phyloP scores from a whole-genome alignment of 257 asterid species.

The Nicotiana benthamiana region DNA sequence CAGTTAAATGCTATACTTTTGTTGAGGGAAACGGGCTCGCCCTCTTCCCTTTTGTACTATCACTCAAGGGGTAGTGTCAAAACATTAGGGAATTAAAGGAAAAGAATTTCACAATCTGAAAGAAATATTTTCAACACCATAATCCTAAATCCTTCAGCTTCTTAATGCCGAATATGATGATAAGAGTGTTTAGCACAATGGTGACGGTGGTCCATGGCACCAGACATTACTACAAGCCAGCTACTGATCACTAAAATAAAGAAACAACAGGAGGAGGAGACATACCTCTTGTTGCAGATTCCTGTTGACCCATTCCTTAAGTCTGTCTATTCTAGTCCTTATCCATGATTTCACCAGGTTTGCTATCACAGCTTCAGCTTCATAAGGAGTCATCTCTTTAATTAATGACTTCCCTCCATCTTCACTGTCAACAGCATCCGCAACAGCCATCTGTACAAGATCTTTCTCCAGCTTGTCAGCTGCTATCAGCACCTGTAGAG shows the following conservation, averaged over 20 bases:
- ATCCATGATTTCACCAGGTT: constrained; percentile 79
- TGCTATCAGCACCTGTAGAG: constrained; percentile 79
- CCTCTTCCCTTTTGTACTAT: background rate
- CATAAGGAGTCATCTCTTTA: constrained; percentile 92
- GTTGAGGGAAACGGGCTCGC: background rate
- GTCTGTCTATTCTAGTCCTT: constrained; percentile 62
- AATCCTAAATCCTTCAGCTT: background rate
- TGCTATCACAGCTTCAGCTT: constrained; percentile 68
- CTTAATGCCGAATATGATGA: background rate
- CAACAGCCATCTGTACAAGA: constrained; percentile 88
- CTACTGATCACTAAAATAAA: background rate
- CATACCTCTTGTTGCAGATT: constrained; percentile 79
- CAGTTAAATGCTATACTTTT: background rate
- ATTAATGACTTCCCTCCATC: constrained; percentile 95
- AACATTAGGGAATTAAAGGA: background rate
- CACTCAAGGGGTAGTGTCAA: background rate
- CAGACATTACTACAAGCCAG: background rate
- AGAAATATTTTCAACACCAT: background rate
- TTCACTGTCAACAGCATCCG: constrained; percentile 82
- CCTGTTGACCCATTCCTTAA: constrained; percentile 81
- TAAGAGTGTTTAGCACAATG: background rate
- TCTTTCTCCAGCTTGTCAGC: constrained; percentile 87
- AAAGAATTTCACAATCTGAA: background rate
- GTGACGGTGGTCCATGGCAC: background rate
- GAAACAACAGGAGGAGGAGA: background rate